These are phyloP conservation scores for Scytalidium lignicola DNA, from an alignment of 2,329 filamentous ascomycete species.

Conservation along the genomic window DNA sequence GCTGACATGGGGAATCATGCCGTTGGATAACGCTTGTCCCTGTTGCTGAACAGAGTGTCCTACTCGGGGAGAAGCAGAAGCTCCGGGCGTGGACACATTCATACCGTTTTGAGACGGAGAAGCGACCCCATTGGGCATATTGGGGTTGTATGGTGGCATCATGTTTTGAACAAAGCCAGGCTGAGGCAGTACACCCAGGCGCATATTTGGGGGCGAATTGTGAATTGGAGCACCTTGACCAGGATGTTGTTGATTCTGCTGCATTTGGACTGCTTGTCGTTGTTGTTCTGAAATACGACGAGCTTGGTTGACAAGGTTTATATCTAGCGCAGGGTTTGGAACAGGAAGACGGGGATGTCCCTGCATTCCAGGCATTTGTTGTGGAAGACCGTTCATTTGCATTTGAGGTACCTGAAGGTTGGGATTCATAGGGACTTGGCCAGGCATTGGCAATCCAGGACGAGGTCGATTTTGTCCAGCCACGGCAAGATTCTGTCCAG, in stretches of 20 bases:
- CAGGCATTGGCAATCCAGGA: conserved; percentile 48
- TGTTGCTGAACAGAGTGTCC: conserved; percentile 8
- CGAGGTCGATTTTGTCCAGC: conserved; percentile 41
- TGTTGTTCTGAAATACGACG: conserved; percentile 62
- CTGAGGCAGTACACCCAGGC: conserved; percentile 17
- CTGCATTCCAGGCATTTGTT: conserved; percentile 57
- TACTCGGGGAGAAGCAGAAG: conserved; percentile 24
- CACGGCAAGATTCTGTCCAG: conserved; percentile 7
- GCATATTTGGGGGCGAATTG: conserved; percentile 38
- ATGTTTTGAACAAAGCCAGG: conserved; percentile 35
- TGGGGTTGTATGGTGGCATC: conserved; percentile 46
- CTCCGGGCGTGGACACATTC: conserved; percentile 15
- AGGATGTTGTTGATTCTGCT: conserved; percentile 28
- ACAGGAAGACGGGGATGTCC: conserved; percentile 56
- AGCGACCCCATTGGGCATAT: conserved; percentile 45
- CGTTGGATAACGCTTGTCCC: neutral
- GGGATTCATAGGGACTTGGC: conserved; percentile 38
- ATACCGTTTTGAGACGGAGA: conserved; percentile 26
- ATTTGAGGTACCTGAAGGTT: conserved; percentile 35
- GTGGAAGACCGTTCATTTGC: conserved; percentile 59
- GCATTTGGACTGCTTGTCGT: conserved; percentile 38
- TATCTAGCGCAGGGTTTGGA: conserved; percentile 42
- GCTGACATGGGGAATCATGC: conserved; percentile 7
- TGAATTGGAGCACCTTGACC: conserved; percentile 23
- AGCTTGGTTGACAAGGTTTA: conserved; percentile 56